Conservation (phyloP, 1,284 basidiomycete genomes). For the Pseudozyma sp. region DNA sequence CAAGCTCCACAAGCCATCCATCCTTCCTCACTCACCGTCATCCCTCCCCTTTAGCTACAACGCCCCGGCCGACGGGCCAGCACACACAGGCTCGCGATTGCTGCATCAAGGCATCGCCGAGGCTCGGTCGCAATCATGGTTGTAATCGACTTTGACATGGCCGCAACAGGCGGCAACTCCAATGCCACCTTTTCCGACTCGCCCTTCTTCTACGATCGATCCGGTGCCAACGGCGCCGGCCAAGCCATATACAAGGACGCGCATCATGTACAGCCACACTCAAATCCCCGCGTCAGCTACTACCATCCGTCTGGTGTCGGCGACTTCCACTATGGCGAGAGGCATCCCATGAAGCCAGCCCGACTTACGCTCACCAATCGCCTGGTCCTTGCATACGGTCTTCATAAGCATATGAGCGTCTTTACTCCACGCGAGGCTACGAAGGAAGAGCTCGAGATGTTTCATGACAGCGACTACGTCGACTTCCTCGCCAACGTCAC, state of each 20-base stretch:
- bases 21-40: slow-evolving; percentile 1
- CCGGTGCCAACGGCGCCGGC: slow-evolving; percentile 41
- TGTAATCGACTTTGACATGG: slow-evolving; percentile 62
- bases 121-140: slow-evolving; percentile 43
- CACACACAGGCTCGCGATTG: slow-evolving; percentile 2
- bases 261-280: slow-evolving; percentile 59
- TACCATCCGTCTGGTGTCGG: slow-evolving; percentile 95
- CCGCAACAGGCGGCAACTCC: slow-evolving; percentile 33
- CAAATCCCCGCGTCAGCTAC: slow-evolving; percentile 83
- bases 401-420: slow-evolving; percentile 95
- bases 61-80: neutral
- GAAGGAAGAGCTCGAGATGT: slow-evolving; percentile 86
- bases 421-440: slow-evolving; percentile 90
- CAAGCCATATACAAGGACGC: slow-evolving; percentile 53
- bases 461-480: slow-evolving; percentile 92
- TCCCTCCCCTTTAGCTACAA: no score
- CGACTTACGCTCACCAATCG: slow-evolving; percentile 93
- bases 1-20: slow-evolving; percentile 7
- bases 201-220: slow-evolving; percentile 65
- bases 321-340: slow-evolving; percentile 82
- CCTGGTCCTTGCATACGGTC: slow-evolving; percentile 92
- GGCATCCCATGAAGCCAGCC: slow-evolving; percentile 98
- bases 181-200: slow-evolving; percentile 62
- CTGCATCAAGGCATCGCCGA: neutral
- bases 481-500: slow-evolving; percentile 83